Evolutionary conservation across 257 asterid species (phyloP), one percentile per base, ranked within the genome.

Genomic region (Apocynum venetum): DNA sequence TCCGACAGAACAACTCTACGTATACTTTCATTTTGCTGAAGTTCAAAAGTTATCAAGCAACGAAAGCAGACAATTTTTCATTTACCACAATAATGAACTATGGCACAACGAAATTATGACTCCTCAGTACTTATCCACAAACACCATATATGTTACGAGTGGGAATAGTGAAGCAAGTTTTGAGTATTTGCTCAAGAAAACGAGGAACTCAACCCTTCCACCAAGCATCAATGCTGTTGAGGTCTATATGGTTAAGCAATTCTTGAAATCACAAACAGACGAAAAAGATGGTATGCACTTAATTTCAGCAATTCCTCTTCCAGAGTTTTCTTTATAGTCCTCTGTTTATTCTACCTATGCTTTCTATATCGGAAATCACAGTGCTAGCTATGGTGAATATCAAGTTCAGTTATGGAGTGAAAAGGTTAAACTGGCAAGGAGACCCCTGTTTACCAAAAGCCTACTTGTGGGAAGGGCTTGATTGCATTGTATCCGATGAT

Each of bases 391-490:
- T 88, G 2, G 40, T 59, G 2, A 67, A 83, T 46, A 71, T 86
- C 44, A 83, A 86, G 78, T 46, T 70, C 52, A 44, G 71, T 11
- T 88, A 83, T 70, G 76, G 43, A 51, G 47, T 86, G 74, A 78
- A 52, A 49, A 83, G 51, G n/a, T 77, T 61, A 35, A 81, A 83
- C 73, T 88, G 89, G 90, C 82, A 81, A 75, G 92, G 90, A 17
- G 90, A 86, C 73, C 89, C 89, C 7, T 86, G 90, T 63, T 17
- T 83, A 6, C 78, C 89, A 20, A 2, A 48, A 67, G 38, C 4
- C 4, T 79, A 57, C 71, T 3, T 61, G 20, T 86, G 90, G 92
- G 76, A 73, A 35, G 87, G 90, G 51, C 77, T 88, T 70, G 73
- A 80, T 61, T 88, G 92, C 86, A 51, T 46, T 4, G 14, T 46